phyloP scores from a whole-genome alignment of 202 grass and related monocot species.

The Cymbopogon flexuosus region DNA sequence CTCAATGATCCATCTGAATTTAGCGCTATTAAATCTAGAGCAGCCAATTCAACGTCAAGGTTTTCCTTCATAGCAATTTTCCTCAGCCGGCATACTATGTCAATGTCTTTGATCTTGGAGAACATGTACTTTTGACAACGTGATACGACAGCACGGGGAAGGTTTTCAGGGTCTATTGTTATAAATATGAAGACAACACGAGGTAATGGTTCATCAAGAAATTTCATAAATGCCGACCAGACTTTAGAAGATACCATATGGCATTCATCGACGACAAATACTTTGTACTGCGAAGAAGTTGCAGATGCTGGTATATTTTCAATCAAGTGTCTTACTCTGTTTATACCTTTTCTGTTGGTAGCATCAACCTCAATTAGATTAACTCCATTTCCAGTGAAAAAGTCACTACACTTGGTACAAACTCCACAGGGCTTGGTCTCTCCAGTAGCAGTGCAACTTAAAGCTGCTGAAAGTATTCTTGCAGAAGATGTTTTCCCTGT shows the following conservation, averaged over 20 bases:
- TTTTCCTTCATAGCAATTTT: conserved; percentile 76
- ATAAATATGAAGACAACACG: conserved; percentile 94
- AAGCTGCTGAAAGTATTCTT: conserved; percentile 81
- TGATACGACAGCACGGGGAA: conserved; percentile 76
- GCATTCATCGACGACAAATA: conserved; percentile 89
- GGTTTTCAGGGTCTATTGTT: conserved; percentile 77
- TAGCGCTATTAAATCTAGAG: conserved; percentile 82
- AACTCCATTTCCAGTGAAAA: conserved; percentile 55
- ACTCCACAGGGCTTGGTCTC: conserved; percentile 78
- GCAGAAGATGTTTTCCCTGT: conserved; percentile 92
- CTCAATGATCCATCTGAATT: conserved; percentile 92
- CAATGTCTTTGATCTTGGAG: conserved; percentile 80
- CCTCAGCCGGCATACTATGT: conserved; percentile 78
- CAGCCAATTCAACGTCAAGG: conserved; percentile 84
- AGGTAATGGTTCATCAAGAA: conserved; percentile 84
- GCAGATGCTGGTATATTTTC: conserved; percentile 71
- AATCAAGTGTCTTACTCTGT: conserved; percentile 62
- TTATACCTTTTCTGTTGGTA: conserved; percentile 76
- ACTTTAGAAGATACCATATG: conserved; percentile 93
- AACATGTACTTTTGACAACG: conserved; percentile 90
- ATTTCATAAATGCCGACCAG: conserved; percentile 88
- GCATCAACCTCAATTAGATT: conserved; percentile 89
- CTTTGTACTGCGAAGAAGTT: conserved; percentile 66
- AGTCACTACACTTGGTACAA: conserved; percentile 64
- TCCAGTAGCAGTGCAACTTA: conserved; percentile 60